These are phyloP conservation scores for Xylaria hypoxylon DNA, from an alignment of 2,329 filamentous ascomycete genomes.

Conservation along the genomic window DNA sequence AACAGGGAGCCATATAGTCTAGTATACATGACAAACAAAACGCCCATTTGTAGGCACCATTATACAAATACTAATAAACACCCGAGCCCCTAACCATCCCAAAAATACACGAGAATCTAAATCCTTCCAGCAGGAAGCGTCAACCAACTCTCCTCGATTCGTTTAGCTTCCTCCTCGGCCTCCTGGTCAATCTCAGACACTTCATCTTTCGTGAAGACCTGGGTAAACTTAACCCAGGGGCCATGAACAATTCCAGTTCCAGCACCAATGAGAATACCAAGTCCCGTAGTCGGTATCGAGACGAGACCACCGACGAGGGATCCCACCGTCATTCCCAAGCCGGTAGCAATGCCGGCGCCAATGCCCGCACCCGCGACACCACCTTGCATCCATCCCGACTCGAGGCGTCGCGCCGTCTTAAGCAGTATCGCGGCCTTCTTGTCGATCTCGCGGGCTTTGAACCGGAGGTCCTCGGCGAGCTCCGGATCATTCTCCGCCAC, in stretches of 20 bases:
- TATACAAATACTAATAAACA: background rate
- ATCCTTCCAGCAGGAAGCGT: background rate
- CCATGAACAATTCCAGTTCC: conserved; percentile 51
- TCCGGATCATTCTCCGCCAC: conserved; percentile 42
- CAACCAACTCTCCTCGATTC: conserved; percentile 36
- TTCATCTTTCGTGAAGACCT: conserved; percentile 48
- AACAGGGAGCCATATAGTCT: background rate
- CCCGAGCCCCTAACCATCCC: background rate
- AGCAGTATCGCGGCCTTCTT: conserved; percentile 49
- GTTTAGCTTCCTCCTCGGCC: conserved; percentile 46
- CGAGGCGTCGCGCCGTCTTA: conserved; percentile 49
- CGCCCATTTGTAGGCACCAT: background rate
- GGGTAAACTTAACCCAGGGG: conserved; percentile 51
- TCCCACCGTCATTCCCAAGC: conserved; percentile 49
- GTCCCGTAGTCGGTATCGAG: conserved; percentile 49
- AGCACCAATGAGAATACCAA: conserved; percentile 50
- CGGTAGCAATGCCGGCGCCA: conserved; percentile 50
- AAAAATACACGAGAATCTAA: background rate
- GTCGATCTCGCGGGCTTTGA: conserved; percentile 48
- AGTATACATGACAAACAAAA: background rate
- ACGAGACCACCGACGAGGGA: conserved; percentile 49
- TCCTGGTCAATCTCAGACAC: conserved; percentile 48
- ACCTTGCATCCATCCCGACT: conserved; percentile 51
- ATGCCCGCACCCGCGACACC: conserved; percentile 51
- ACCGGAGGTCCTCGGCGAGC: conserved; percentile 48